A percentile compares a stretch with the other conserved stretches of the same genome.
Conservation (phyloP, 345 rosid genomes). For the Aethionema arabicum region DNA sequence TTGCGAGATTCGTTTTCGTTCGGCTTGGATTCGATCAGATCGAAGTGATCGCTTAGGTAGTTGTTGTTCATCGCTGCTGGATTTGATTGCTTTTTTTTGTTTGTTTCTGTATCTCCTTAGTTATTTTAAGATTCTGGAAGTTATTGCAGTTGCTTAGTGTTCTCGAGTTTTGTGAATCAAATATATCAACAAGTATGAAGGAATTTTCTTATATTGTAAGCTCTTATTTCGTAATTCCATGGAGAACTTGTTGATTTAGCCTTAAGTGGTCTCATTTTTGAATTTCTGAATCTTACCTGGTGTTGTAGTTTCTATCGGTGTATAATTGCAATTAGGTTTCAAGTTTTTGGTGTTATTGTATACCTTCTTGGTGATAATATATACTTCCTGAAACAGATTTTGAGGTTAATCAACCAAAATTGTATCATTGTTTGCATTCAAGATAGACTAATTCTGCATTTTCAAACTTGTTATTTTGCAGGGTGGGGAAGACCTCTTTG, state of each 20-base stretch:
- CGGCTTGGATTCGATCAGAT: constrained; percentile 21
- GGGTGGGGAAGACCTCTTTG: constrained; percentile 96
- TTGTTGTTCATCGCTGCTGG: neutral
- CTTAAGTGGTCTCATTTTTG: constrained; percentile 8
- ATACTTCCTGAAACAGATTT: neutral
- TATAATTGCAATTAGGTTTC: constrained; percentile 3
- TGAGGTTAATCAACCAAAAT: neutral
- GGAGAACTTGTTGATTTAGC: neutral
- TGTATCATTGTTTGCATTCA: neutral
- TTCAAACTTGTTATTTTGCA: constrained; percentile 33
- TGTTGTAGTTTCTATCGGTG: neutral
- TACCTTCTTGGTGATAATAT: neutral
- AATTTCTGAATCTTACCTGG: neutral
- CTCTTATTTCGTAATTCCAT: constrained; percentile 4
- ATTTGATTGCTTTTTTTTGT: neutral
- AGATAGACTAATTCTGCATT: neutral
- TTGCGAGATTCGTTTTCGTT: neutral
- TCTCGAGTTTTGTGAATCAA: neutral
- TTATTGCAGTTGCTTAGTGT: neutral
- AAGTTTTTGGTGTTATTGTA: neutral
- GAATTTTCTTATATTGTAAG: neutral
- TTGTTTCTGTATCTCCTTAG: neutral
- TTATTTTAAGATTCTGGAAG: neutral
- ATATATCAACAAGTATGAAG: neutral
- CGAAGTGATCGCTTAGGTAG: constrained; percentile 2